These are phyloP conservation scores for Penicillium sumatraense DNA, from an alignment of 2,329 filamentous ascomycete species.

Conservation along the genomic window DNA sequence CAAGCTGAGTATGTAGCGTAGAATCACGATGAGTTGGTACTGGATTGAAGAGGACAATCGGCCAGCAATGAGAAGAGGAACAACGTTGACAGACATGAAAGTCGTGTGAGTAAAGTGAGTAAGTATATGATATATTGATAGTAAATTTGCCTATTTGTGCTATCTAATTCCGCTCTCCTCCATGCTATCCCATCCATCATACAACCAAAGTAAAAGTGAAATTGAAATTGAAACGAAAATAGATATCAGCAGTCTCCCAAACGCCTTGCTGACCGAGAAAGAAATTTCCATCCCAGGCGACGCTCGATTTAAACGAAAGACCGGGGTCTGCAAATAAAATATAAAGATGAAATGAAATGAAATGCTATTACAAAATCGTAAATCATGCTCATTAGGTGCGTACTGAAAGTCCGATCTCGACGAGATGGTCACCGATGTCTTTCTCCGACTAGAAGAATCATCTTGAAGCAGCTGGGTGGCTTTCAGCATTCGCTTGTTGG, in stretches of 20 bases:
- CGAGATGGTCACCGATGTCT: not conserved
- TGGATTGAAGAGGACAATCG: too few species aligned
- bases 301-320: not conserved
- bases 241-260: conserved; percentile 12
- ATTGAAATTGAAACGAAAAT: not conserved
- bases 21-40: too few species aligned
- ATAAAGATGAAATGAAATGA: conserved; percentile 1
- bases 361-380: conserved; percentile 28
- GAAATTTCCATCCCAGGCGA: conserved; percentile 3
- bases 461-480: conserved; percentile 11
- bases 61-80: too few species aligned
- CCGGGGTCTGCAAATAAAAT: not conserved
- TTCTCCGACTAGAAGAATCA: not conserved
- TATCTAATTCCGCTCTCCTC: not conserved
- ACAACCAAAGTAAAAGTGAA: not conserved
- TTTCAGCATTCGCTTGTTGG: conserved; percentile 1
- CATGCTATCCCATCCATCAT: not conserved
- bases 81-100: too few species aligned
- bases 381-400: conserved; percentile 23
- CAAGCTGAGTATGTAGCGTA: too few species aligned
- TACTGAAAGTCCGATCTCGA: not conserved
- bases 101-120: too few species aligned
- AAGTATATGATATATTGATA: too few species aligned
- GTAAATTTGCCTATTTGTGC: not conserved
- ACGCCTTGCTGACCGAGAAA: conserved; percentile 32